Base-by-base conservation (phyloP, 148 eudicot species). In the Persicaria tinctoria region DNA sequence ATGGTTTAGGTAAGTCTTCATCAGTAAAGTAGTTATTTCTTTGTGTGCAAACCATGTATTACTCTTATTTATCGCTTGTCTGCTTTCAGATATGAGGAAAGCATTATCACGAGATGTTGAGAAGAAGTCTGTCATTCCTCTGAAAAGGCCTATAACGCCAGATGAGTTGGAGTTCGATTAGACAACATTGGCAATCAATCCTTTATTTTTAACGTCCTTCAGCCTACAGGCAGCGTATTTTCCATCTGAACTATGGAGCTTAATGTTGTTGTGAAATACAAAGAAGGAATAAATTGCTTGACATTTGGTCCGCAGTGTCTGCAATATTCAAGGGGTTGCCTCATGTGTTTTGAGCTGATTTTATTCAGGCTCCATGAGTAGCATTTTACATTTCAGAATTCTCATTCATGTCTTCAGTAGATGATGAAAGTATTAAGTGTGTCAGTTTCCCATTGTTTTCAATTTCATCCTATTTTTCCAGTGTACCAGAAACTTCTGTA, bases 1-100 rank as follows among this genome's bases (percentile, higher is more conserved):
- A 92, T 86, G 99, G 97, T 44, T 85, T 95, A 83, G 99, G 99
- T 89, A 83, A 84, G 72, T 62, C 70, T 69, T 49, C 50, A 50
- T 23, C 46, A 32, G 12, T 4, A 4, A 17, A 16, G 38, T 38
- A 17, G 13, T 12, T 17, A 6, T 44, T 44, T 10, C 17, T 7
- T 41, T 17, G n/a, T 47, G 32, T 48, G 11, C 53, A 46, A 50
- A 71, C 47, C 41, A 17, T 71, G 74, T 18, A 17, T 48, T 6
- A 41, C 41, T 71, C 55, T 47, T 47, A 41, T 13, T 44, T 69
- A 32, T 46, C 6, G 44, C 12, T 72, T 7, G 7, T 70, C 49
- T 66, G 2, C 8, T 75, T 72, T 64, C 89, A 88, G 92, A 88
- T 82, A 88, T 88, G 92, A 80, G 92, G 77, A 88, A 85, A 79